A percentile compares a stretch with the other conserved stretches of the same genome.
phyloP scores from a whole-genome alignment of 1,284 basidiomycete genomes.

The Gymnopus androsaceus region DNA sequence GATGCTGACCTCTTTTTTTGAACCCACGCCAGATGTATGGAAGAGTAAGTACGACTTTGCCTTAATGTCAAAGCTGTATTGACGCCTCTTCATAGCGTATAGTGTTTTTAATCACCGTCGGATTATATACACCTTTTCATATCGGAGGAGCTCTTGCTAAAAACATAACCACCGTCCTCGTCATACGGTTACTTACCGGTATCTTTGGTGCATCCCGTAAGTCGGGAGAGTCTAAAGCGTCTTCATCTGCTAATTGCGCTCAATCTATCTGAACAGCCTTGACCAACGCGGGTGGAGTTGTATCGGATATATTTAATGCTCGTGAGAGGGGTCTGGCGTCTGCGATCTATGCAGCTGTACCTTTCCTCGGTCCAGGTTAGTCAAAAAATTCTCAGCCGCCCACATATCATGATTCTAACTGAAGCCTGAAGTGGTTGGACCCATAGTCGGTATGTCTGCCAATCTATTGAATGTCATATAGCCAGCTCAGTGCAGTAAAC shows the following conservation, averaged over 20 bases:
- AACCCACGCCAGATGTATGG: constrained; percentile 15
- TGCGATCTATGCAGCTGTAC: constrained; percentile 64
- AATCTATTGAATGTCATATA: too few relatives aligned
- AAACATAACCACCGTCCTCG: constrained; percentile 60
- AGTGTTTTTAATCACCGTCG: constrained; percentile 40
- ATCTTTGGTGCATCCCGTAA: constrained; percentile 61
- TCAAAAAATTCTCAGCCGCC: constrained; percentile 9
- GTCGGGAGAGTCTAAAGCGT: too few relatives aligned
- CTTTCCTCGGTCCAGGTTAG: constrained; percentile 71
- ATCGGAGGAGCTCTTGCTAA: constrained; percentile 62
- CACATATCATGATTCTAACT: not conserved
- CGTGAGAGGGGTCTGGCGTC: constrained; percentile 62
- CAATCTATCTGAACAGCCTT: constrained; percentile 39
- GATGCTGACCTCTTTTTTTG: not conserved
- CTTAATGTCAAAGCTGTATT: not conserved
- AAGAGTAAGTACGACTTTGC: constrained; percentile 4
- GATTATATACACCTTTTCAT: constrained; percentile 62
- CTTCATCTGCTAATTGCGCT: too few relatives aligned
- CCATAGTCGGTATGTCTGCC: too few relatives aligned
- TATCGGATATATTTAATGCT: constrained; percentile 62
- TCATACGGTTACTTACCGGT: constrained; percentile 60
- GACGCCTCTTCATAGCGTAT: constrained; percentile 37
- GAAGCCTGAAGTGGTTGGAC: constrained; percentile 49
- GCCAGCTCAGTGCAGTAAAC: too few relatives aligned
- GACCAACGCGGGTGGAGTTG: constrained; percentile 62